Conservation (phyloP, 2,329 filamentous ascomycete species). For the Colletotrichum camelliae region DNA sequence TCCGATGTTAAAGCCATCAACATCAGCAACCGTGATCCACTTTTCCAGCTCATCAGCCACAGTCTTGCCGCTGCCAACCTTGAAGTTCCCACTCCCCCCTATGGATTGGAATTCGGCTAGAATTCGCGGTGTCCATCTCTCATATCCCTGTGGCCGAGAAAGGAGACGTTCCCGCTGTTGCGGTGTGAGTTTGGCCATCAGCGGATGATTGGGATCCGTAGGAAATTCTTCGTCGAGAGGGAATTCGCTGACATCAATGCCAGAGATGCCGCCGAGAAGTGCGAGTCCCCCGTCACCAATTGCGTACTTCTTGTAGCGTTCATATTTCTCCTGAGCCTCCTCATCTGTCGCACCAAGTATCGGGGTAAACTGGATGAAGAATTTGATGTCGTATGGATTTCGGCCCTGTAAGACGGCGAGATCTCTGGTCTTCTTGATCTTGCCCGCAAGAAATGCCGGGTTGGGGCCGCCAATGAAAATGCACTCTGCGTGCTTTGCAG, state of each 20-base stretch:
- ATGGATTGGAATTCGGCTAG: conserved; percentile 4
- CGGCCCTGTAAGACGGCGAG: neutral
- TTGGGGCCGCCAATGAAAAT: conserved; percentile 25
- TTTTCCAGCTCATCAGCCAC: conserved; percentile 11
- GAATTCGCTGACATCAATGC: conserved; percentile 28
- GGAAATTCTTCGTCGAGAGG: conserved; percentile 26
- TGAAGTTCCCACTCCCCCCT: neutral
- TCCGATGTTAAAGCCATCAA: conserved; percentile 21
- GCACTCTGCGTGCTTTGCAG: conserved; percentile 26
- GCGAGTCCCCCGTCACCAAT: conserved; percentile 26
- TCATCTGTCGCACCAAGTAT: conserved; percentile 24
- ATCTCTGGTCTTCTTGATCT: neutral
- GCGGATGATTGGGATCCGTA: neutral
- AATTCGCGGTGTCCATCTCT: conserved; percentile 16
- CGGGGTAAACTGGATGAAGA: conserved; percentile 9
- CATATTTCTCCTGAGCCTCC: conserved; percentile 27
- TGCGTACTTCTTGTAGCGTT: conserved; percentile 19
- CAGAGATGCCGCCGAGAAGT: conserved; percentile 28
- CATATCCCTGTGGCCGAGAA: neutral
- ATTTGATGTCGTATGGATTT: neutral
- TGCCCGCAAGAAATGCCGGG: neutral
- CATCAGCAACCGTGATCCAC: neutral
- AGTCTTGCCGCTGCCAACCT: neutral
- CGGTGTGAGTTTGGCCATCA: conserved; percentile 1
- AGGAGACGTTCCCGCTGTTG: conserved; percentile 2